Base-by-base conservation (phyloP, 1,284 basidiomycete genomes). In the Hemileia vastatrix region DNA sequence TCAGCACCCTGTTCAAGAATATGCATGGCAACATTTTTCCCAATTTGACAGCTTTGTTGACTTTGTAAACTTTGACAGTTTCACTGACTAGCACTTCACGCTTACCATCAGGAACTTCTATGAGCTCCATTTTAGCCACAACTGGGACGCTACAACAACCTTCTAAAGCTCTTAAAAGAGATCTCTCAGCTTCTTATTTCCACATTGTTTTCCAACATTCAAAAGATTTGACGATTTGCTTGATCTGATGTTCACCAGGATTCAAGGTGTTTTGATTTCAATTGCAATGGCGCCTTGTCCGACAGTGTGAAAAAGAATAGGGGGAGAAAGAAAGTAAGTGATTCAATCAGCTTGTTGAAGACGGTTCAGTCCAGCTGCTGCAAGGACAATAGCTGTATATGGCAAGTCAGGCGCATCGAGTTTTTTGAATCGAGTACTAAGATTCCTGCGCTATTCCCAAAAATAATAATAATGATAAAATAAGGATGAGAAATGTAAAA, bases 71-170 rank as follows among this genome's bases (percentile, higher is more conserved):
- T n/a, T 75, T 77, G 52, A 81, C 80, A 63, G 77, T 78, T 49
- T 87, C 68, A 4, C 81, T 81, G 69, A 85, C 80, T 68, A 88
- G 79, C 52, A 93, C 84, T 69, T 91, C 87, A 44, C 76, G 75
- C 33, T 71, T 75, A 0, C 90, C 91, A 67, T 85, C 81, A 15
- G 92, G 77, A 15, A 86, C 86, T 0, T 86, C 88, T 2, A 83
- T 84, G 44, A 93, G 77, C 45, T 78, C 81, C 67, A 93, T 86
- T 63, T 82, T 80, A 32, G 90, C 86, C 15, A 94, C 93, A n/a
- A 97, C 92, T 0, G 94, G 95, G 1, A 98, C 91, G 64, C 88
- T 93, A 77, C 95, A 98, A 27, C 93, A 94, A 9, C 95, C 95
- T 76, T 98, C 94, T 57, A 98, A 80, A 40, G 88, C 85, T 40